Percentiles rank a stretch among this genome's conserved stretches.
Conservation (phyloP, 768 basidiomycete species). For the Tubosaeta brunneosetosa region DNA sequence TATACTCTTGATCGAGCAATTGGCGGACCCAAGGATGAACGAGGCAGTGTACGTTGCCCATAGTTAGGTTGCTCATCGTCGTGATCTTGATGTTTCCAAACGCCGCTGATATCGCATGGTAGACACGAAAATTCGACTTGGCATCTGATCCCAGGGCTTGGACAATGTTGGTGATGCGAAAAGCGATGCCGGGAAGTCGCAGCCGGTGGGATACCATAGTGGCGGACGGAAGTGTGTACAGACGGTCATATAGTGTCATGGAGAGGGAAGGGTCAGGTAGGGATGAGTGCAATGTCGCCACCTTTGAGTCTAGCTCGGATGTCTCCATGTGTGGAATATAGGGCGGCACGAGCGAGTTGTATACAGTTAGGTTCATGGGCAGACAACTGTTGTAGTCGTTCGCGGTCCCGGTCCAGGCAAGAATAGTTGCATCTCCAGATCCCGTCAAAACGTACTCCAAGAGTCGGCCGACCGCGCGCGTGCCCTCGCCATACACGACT, state of each 20-base stretch:
- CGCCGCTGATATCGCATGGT: too few species aligned
- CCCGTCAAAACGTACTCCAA: background rate
- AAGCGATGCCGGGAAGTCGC: background rate
- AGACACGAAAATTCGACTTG: too few species aligned
- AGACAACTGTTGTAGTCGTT: background rate
- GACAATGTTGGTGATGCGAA: background rate
- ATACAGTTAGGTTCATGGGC: background rate
- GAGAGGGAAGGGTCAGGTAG: background rate
- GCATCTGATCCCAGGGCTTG: too few species aligned
- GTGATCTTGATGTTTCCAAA: too few species aligned
- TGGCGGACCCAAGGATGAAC: too few species aligned
- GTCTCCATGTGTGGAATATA: background rate
- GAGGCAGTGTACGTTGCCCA: too few species aligned
- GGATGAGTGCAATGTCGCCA: background rate
- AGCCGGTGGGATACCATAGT: background rate
- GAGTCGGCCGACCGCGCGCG: background rate
- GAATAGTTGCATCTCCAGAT: background rate
- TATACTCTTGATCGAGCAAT: too few species aligned
- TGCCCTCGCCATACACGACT: background rate
- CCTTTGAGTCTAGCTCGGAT: background rate
- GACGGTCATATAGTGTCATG: background rate
- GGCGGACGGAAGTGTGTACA: background rate
- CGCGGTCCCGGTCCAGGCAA: background rate
- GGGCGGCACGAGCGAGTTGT: background rate
- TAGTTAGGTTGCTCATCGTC: too few species aligned